Conservation (phyloP, 768 basidiomycete genomes). For the Rossbeevera mucosa region DNA sequence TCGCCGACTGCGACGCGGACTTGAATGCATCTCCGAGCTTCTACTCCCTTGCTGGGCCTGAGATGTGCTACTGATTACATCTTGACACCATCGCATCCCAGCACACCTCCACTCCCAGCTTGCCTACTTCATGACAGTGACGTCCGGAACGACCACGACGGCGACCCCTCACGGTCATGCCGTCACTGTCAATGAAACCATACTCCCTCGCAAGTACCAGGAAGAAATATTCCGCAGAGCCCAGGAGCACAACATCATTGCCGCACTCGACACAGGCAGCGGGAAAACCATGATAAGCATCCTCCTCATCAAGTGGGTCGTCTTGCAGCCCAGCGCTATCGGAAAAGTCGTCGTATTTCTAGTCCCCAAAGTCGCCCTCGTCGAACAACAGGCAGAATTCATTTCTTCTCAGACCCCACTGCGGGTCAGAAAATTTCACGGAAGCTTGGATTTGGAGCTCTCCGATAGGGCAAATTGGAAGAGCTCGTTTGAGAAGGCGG, state of each 20-base stretch:
- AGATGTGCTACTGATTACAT: slow-evolving; percentile 25
- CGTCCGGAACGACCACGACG: slow-evolving; percentile 16
- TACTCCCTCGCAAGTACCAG: slow-evolving; percentile 49
- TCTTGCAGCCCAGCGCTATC: slow-evolving; percentile 42
- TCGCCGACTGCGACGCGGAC: slow-evolving; percentile 21
- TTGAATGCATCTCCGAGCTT: slow-evolving; percentile 15
- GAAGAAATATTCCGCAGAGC: slow-evolving; percentile 54
- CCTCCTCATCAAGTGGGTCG: slow-evolving; percentile 72
- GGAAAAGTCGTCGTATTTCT: slow-evolving; percentile 73
- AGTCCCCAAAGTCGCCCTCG: slow-evolving; percentile 81
- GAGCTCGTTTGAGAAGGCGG: slow-evolving; percentile 53
- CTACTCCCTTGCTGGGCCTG: slow-evolving; percentile 3
- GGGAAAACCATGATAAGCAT: slow-evolving; percentile 61
- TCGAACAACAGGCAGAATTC: slow-evolving; percentile 75
- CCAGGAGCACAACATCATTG: slow-evolving; percentile 49
- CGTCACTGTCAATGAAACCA: slow-evolving; percentile 32
- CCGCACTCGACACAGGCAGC: slow-evolving; percentile 54
- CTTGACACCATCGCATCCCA: slow-evolving; percentile 6
- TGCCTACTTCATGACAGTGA: slow-evolving; percentile 24
- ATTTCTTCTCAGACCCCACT: slow-evolving; percentile 61
- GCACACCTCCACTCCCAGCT: slow-evolving; percentile 11
- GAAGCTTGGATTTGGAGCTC: slow-evolving; percentile 66
- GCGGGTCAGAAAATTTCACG: slow-evolving; percentile 64
- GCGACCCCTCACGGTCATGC: slow-evolving; percentile 24
- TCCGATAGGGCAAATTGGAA: slow-evolving; percentile 65